Evolutionary conservation across 345 rosid species (phyloP).

Genomic region (Murraya koenigii): DNA sequence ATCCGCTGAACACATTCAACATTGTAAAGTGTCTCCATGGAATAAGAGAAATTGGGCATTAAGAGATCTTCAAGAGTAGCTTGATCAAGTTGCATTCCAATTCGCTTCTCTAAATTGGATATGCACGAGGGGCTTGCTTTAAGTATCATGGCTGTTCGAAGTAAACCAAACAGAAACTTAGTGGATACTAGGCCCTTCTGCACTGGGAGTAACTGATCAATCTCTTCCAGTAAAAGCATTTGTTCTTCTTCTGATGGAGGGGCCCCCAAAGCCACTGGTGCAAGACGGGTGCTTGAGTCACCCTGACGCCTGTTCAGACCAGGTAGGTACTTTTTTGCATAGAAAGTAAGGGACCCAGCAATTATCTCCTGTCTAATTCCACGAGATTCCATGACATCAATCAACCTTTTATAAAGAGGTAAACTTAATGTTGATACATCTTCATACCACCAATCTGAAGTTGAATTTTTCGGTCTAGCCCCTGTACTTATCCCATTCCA

Average conservation of each 20-base stretch:
- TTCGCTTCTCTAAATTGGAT: slow-evolving; percentile 72
- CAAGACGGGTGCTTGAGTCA: slow-evolving; percentile 63
- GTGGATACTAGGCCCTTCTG: slow-evolving; percentile 78
- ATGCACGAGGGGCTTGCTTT: slow-evolving; percentile 60
- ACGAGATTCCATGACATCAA: slow-evolving; percentile 67
- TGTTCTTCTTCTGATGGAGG: slow-evolving; percentile 85
- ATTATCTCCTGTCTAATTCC: slow-evolving; percentile 76
- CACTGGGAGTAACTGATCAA: slow-evolving; percentile 64
- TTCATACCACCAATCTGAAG: slow-evolving; percentile 97
- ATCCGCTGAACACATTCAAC: slow-evolving; percentile 89
- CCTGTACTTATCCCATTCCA: slow-evolving; percentile 99
- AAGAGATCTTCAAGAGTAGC: slow-evolving; percentile 91
- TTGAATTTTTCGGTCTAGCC: slow-evolving; percentile 68
- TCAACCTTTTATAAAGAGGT: slow-evolving; percentile 71
- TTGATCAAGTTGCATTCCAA: slow-evolving; percentile 96
- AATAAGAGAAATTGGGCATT: slow-evolving; percentile 84
- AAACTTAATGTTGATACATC: slow-evolving; percentile 78
- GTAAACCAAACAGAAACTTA: slow-evolving; percentile 81
- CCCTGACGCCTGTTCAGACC: slow-evolving; percentile 79
- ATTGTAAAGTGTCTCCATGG: slow-evolving; percentile 88
- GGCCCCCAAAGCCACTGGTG: slow-evolving; percentile 49
- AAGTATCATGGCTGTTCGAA: slow-evolving; percentile 77
- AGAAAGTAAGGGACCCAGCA: slow-evolving; percentile 67
- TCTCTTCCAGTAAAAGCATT: slow-evolving; percentile 71
- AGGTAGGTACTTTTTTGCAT: slow-evolving; percentile 78